Conservation (phyloP, 2,329 filamentous ascomycete genomes). For the Colletotrichum gigasporum region DNA sequence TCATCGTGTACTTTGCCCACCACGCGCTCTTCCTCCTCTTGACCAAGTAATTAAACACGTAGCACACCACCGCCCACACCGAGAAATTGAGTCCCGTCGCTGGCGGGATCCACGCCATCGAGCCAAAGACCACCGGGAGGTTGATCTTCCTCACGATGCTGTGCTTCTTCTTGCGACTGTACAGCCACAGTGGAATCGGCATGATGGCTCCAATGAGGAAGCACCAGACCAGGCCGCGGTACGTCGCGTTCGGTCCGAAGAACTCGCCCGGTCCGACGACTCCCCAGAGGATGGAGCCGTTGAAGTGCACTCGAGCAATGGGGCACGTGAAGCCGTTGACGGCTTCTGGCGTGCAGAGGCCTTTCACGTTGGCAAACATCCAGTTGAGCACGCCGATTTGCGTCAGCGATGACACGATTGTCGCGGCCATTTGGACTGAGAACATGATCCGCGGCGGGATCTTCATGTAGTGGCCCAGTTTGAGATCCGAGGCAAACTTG, state of each 20-base stretch:
- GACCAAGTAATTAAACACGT: constrained; percentile 82
- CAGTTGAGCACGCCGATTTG: constrained; percentile 89
- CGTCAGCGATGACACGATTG: constrained; percentile 79
- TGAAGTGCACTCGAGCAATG: constrained; percentile 88
- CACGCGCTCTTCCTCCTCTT: constrained; percentile 75
- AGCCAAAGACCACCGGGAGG: constrained; percentile 84
- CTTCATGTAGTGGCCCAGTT: constrained; percentile 90
- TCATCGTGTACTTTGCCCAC: constrained; percentile 96
- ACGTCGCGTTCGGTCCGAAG: constrained; percentile 80
- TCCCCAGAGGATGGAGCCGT: constrained; percentile 89
- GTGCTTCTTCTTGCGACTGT: constrained; percentile 66
- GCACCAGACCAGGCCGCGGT: constrained; percentile 81
- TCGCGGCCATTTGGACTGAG: constrained; percentile 80
- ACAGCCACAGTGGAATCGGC: constrained; percentile 78
- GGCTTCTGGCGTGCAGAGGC: constrained; percentile 81
- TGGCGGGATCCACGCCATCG: constrained; percentile 86
- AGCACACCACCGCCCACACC: constrained; percentile 87
- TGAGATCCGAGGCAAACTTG: constrained; percentile 88
- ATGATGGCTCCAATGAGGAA: constrained; percentile 81
- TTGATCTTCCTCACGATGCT: constrained; percentile 81
- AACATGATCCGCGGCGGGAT: constrained; percentile 84
- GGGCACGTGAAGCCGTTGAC: constrained; percentile 90
- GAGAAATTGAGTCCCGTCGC: constrained; percentile 89
- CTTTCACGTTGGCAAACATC: constrained; percentile 83
- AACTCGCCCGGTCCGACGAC: constrained; percentile 85